Evolutionary conservation across 345 rosid genomes (phyloP), one percentile per base, ranked within the genome.

Genomic region (Camelina laxa): DNA sequence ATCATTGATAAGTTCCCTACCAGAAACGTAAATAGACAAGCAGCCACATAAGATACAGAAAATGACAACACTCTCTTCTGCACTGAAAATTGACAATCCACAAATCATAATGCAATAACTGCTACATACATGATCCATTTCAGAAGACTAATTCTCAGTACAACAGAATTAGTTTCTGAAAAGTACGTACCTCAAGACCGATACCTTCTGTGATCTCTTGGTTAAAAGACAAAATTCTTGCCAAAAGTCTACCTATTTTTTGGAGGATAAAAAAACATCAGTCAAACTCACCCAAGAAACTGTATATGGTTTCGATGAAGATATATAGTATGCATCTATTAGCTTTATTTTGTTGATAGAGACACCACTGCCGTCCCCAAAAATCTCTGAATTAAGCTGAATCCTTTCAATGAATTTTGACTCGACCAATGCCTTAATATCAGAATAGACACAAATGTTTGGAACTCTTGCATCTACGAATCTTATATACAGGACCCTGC

Each of bases 201-300:
- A 85, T 66, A 86, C 84, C 82, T 90, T 92, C 87, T 87, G 91
- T 45, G 75, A 82, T 78, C 88, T 87, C 86, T 90, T 94, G 88
- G 88, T 82, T 80, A 90, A 82, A 82, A 88, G 81, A 77, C 97
- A 94, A 82, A 88, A 94, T 69, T 94, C 98, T 7, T 83, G 90
- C 85, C 91, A 82, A 86, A 94, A 90, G 72, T 81, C 72, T 17
- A 91, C 97, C 98, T 94, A 36, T 78, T 74, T 73, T 48, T 69
- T 38, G 36, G 30, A 70, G 44, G 30, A 17, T 24, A 39, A 67
- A 67, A 67, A 59, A 54, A 67, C 62, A 27, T 75, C 68, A 75
- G 73, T 58, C 67, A n/a, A 74, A 45, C 72, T 65, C 41, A 21
- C 33, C 58, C 27, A 62, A 51, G 57, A 54, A 64, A 36, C 49